A percentile compares a stretch with the other conserved stretches of the same genome.
Conservation (phyloP, 768 basidiomycete genomes). For the Mycena metata region DNA sequence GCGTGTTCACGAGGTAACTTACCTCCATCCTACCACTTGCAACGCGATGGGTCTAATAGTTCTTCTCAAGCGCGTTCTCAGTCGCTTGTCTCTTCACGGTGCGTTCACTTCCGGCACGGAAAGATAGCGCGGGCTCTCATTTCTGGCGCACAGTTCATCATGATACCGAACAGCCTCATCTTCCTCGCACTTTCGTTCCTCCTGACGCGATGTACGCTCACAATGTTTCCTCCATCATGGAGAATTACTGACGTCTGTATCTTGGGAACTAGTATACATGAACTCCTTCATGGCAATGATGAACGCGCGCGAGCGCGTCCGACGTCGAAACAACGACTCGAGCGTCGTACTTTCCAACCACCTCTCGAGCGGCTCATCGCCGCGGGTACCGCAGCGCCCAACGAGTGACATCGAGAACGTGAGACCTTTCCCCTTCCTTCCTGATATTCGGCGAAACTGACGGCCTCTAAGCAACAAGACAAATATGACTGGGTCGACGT, state of each 20-base stretch:
- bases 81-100: slow-evolving; percentile 59
- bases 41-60: slow-evolving; percentile 24
- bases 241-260: not conserved
- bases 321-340: not conserved
- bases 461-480: not conserved
- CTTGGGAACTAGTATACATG: slow-evolving; percentile 55
- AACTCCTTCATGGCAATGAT: slow-evolving; percentile 56
- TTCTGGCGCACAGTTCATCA: no score
- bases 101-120: no score
- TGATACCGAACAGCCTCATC: slow-evolving; percentile 58
- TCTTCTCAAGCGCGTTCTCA: slow-evolving; percentile 56
- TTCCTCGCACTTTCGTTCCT: slow-evolving; percentile 59
- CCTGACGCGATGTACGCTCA: slow-evolving; percentile 57
- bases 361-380: not conserved
- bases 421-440: not conserved
- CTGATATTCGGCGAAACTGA: not conserved
- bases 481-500: slow-evolving; percentile 12
- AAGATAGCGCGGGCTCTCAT: no score
- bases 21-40: slow-evolving; percentile 35
- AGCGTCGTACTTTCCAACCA: slow-evolving; percentile 6
- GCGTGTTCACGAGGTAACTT: slow-evolving; percentile 55
- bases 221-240: not conserved
- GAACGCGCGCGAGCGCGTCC: slow-evolving; percentile 32
- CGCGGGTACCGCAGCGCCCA: not conserved
- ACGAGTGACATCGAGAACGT: slow-evolving; percentile 3